A percentile compares a stretch with the other conserved stretches of the same genome.
These are phyloP conservation scores for Saposhnikovia divaricata DNA, from an alignment of 129 eudicot species.

Conservation along the genomic window DNA sequence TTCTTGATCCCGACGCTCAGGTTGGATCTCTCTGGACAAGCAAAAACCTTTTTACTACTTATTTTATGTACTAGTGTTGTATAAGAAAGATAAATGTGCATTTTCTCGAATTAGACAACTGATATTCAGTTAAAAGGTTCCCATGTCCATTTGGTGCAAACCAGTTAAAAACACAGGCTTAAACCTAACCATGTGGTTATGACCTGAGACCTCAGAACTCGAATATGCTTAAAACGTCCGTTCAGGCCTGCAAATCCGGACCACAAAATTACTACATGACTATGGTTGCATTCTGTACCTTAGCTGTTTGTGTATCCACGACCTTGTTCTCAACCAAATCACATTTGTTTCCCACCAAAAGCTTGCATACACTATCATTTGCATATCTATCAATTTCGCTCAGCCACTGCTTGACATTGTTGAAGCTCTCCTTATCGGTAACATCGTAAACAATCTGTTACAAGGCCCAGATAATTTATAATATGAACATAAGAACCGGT, in stretches of 20 bases:
- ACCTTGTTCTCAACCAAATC: constrained; percentile 93
- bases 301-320: constrained; percentile 75
- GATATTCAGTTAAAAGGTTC: not conserved
- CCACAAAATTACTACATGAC: not conserved
- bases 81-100: not conserved
- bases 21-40: not conserved
- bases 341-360: constrained; percentile 96
- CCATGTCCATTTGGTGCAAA: not conserved
- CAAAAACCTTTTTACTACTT: not conserved
- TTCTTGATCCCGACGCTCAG: not conserved
- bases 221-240: not conserved
- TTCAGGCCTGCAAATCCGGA: not conserved
- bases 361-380: constrained; percentile 92
- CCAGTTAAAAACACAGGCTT: not conserved
- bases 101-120: not conserved
- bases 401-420: constrained; percentile 95
- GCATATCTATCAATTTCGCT: constrained; percentile 97
- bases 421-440: constrained; percentile 98
- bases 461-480: constrained; percentile 9
- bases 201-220: not conserved
- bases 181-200: not conserved
- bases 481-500: not conserved
- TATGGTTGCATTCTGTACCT: constrained; percentile 37
- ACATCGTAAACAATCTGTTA: constrained; percentile 92
- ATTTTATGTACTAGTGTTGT: not conserved